Base-by-base conservation (phyloP, 164 flowering plant species). In the Stephania japonica region DNA sequence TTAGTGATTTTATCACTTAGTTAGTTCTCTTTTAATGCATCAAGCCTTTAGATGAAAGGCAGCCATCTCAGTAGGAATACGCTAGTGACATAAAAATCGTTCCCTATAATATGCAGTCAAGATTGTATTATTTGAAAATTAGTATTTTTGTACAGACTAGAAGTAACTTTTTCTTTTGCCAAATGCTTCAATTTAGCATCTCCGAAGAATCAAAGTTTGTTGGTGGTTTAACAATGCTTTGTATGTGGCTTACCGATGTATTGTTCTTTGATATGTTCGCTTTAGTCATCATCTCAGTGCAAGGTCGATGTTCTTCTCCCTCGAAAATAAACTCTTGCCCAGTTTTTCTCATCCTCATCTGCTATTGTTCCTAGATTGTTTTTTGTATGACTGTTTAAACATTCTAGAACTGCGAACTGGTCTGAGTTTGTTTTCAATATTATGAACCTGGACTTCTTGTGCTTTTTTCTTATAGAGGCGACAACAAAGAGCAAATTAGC, bases 401-500 rank as follows among this genome's bases (percentile, higher is more conserved):
- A 0, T 71, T 7, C 7, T 70, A n/a, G 59, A 6, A 26, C 18
- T n/a, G n/a, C n/a, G 63, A 21, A 56, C 63, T 56, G 9, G 64
- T n/a, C n/a, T 59, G 19, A 14, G 18, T 70, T 27, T 11, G 12
- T 38, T 70, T 25, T 64, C 9, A 47, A 7, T 64, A 13, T 65
- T 11, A 7, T 73, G 53, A 32, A 7, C 38, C 47, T 32, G 65
- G 38, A 21, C 12, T 26, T 73, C 21, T 9, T 1, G 23, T 59
- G 3, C 1, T 73, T 44, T 41, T 26, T 32, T 32, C 38, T 63
- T 80, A 24, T 83, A 94, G 97, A 92, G 83, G 89, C 97, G 24
- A 92, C 98, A 6, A 95, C 98, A n/a, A 95, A 93, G 85, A 89
- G 86, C 81, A 96, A 93, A 76, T 83, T 96, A 82, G 93, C 97